Evolutionary conservation across 257 asterid species (phyloP).

Genomic region (Scutellaria galericulata): DNA sequence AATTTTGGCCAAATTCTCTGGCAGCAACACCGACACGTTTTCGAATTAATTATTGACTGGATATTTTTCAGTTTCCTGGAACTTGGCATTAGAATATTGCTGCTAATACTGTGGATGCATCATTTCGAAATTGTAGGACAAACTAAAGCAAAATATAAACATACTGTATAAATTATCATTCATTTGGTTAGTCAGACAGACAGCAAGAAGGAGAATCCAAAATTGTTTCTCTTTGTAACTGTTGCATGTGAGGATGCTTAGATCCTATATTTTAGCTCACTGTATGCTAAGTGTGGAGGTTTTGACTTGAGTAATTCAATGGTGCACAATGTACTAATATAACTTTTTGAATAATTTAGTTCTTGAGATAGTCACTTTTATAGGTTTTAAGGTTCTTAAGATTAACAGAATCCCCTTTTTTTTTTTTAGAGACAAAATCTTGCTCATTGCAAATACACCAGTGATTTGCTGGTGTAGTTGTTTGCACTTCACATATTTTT

Average conservation of each 20-base stretch:
- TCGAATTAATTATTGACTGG: background rate
- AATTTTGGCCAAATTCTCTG: slow-evolving; percentile 2
- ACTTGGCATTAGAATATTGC: slow-evolving; percentile 18
- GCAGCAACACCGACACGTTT: background rate
- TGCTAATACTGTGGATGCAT: background rate
- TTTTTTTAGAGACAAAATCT: background rate
- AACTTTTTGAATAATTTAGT: background rate
- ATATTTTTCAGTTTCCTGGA: background rate
- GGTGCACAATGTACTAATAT: background rate
- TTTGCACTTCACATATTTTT: background rate
- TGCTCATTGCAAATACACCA: background rate
- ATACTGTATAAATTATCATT: background rate
- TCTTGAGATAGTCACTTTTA: slow-evolving; percentile 1
- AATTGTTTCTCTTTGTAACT: background rate
- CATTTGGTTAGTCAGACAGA: slow-evolving; percentile 2
- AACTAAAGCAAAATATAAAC: background rate
- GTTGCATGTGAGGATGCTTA: background rate
- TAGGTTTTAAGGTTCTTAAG: background rate
- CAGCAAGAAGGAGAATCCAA: background rate
- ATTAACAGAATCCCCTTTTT: background rate
- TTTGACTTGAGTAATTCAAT: background rate
- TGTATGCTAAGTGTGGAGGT: background rate
- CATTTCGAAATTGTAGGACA: slow-evolving; percentile 1
- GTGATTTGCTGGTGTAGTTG: background rate
- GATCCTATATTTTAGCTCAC: slow-evolving; percentile 14